Conservation (phyloP, 345 rosid genomes). For the Litchi chinensis region DNA sequence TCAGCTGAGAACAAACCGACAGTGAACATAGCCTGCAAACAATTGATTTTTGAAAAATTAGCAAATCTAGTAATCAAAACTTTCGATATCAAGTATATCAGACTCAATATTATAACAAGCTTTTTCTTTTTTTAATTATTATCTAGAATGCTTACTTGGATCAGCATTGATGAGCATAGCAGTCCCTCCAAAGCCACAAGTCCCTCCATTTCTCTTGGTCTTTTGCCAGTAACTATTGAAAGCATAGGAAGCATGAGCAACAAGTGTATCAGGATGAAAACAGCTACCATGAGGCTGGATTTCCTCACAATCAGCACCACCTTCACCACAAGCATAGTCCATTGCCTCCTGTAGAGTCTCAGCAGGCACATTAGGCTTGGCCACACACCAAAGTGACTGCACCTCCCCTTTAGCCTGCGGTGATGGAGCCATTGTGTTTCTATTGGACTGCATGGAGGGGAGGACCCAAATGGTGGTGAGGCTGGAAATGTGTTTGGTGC, state of each 20-base stretch:
- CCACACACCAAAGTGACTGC: slow-evolving; percentile 72
- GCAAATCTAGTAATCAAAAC: neutral
- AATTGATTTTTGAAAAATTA: neutral
- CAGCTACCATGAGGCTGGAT: slow-evolving; percentile 60
- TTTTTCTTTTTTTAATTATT: neutral
- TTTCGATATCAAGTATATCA: neutral
- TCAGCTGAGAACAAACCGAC: slow-evolving; percentile 58
- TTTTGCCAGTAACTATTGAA: slow-evolving; percentile 76
- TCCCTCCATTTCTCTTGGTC: slow-evolving; percentile 60
- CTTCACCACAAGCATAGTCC: slow-evolving; percentile 77
- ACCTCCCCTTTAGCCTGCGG: slow-evolving; percentile 27
- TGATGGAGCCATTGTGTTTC: slow-evolving; percentile 29
- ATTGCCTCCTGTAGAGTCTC: slow-evolving; percentile 62
- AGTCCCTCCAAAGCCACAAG: slow-evolving; percentile 73
- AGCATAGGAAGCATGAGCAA: slow-evolving; percentile 80
- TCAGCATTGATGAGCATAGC: slow-evolving; percentile 72
- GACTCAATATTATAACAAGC: neutral
- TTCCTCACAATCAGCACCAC: slow-evolving; percentile 66
- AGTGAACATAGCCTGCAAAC: slow-evolving; percentile 68
- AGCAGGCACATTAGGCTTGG: slow-evolving; percentile 69
- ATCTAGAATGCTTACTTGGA: slow-evolving; percentile 44
- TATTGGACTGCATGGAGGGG: slow-evolving; percentile 52
- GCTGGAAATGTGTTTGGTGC: slow-evolving; percentile 38
- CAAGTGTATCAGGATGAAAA: slow-evolving; percentile 54
- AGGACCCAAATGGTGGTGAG: slow-evolving; percentile 26